Evolutionary conservation across 2,329 filamentous ascomycete species (phyloP).

Genomic region (Whalleya microplaca): DNA sequence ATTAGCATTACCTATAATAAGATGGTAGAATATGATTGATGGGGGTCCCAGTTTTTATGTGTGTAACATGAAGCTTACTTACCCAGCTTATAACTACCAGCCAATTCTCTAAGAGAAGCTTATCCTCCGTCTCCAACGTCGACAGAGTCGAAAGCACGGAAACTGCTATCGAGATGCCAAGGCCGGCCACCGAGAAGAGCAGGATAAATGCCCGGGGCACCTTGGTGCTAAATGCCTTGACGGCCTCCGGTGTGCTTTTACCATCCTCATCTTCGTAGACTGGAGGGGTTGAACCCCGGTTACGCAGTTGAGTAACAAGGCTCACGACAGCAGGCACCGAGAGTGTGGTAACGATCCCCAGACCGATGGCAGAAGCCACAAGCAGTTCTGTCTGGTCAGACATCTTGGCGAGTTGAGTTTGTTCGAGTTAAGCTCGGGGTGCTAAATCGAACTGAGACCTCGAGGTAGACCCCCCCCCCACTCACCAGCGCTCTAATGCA

Average conservation of each 20-base stretch:
- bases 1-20: constrained; percentile 11
- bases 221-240: constrained; percentile 64
- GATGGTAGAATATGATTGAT: not conserved
- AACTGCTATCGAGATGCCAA: constrained; percentile 58
- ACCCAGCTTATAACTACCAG: constrained; percentile 66
- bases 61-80: constrained; percentile 36
- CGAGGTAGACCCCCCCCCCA: not conserved
- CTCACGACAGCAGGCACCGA: constrained; percentile 31
- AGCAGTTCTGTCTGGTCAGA: constrained; percentile 23
- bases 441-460: constrained; percentile 6
- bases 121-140: constrained; percentile 35
- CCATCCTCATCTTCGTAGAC: constrained; percentile 74
- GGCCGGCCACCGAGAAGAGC: constrained; percentile 56
- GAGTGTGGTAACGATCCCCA: constrained; percentile 30
- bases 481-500: not conserved
- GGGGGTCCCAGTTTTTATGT: not conserved
- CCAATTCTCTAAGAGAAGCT: constrained; percentile 60
- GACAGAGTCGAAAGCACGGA: constrained; percentile 56
- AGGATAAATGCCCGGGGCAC: constrained; percentile 59
- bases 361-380: constrained; percentile 31
- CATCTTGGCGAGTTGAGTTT: constrained; percentile 21
- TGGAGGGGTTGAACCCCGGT: constrained; percentile 40
- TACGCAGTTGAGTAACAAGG: constrained; percentile 25
- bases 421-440: constrained; percentile 16
- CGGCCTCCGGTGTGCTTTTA: constrained; percentile 64